Conservation (phyloP, 1,284 basidiomycete genomes). For the Malassezia brasiliensis region DNA sequence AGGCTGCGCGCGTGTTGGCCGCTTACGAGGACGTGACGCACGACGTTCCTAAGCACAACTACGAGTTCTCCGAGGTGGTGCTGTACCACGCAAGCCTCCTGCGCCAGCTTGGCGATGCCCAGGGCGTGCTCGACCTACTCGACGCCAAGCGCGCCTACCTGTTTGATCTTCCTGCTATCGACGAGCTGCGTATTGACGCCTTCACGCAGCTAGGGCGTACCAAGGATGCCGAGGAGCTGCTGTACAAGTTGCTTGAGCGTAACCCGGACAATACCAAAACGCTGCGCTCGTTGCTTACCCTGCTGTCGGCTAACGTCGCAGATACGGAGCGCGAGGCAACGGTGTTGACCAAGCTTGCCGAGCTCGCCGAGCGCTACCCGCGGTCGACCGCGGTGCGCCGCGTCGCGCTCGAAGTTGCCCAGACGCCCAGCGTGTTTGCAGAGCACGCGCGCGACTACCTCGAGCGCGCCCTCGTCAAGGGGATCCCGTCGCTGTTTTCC, state of each 20-base stretch:
- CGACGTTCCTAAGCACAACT: conserved; percentile 31
- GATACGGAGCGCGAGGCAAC: conserved; percentile 9
- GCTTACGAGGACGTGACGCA: conserved; percentile 51
- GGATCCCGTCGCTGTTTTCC: conserved; percentile 85
- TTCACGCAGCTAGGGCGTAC: conserved; percentile 58
- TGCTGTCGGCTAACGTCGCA: conserved; percentile 52
- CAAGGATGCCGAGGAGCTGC: conserved; percentile 66
- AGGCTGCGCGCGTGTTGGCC: conserved; percentile 66
- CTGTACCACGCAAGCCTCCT: conserved; percentile 72
- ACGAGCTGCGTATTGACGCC: conserved; percentile 21
- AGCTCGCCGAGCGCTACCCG: conserved; percentile 26
- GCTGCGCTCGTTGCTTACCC: conserved; percentile 56
- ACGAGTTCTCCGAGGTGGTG: conserved; percentile 72
- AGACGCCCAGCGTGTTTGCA: conserved; percentile 56
- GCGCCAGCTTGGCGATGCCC: conserved; percentile 59
- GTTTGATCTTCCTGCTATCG: conserved; percentile 21
- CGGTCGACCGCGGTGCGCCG: conserved; percentile 33
- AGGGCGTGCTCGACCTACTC: conserved; percentile 49
- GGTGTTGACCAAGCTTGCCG: conserved; percentile 18
- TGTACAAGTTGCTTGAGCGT: conserved; percentile 68
- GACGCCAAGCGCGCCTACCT: conserved; percentile 45
- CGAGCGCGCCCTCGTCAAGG: conserved; percentile 63
- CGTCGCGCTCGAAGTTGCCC: conserved; percentile 26
- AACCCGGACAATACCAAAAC: conserved; percentile 77
- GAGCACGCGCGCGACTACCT: conserved; percentile 64